phyloP scores from a whole-genome alignment of 345 rosid genomes.

The Gossypium stocksii region DNA sequence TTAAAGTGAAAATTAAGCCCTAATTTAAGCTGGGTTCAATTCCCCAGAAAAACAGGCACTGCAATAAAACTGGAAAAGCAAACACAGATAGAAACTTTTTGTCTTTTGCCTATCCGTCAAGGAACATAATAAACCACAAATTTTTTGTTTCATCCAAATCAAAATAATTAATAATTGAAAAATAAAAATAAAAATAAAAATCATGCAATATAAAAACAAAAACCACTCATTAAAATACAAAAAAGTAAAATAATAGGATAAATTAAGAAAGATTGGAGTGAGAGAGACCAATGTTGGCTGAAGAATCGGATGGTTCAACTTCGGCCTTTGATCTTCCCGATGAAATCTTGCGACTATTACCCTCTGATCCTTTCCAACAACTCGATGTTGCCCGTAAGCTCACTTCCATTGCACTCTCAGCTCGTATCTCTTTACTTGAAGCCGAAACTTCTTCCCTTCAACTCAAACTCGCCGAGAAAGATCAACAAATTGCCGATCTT shows the following conservation, averaged over 20 bases:
- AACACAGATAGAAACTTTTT: no score
- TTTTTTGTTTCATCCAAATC: no score
- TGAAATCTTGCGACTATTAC: conserved; percentile 59
- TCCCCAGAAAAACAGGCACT: no score
- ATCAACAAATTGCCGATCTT: conserved; percentile 54
- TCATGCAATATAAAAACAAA: background rate
- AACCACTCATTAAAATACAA: background rate
- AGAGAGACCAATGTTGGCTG: conserved; percentile 30
- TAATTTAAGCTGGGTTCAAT: no score
- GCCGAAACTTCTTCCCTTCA: conserved; percentile 58
- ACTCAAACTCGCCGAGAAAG: conserved; percentile 52
- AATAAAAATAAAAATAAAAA: no score
- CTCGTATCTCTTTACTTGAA: conserved; percentile 84
- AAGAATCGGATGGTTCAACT: conserved; percentile 34
- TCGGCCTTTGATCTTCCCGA: conserved; percentile 69
- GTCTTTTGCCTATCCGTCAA: no score
- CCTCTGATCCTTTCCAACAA: conserved; percentile 89
- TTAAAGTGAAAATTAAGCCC: no score
- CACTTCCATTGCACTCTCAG: conserved; percentile 85
- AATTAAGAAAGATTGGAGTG: background rate
- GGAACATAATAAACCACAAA: no score
- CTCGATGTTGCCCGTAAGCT: conserved; percentile 96
- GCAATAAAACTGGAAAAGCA: no score
- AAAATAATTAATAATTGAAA: no score
- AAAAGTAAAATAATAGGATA: background rate